Percentiles rank a stretch among this genome's conserved stretches.
Conservation (phyloP, 345 rosid species). For the Populus ilicifolia region DNA sequence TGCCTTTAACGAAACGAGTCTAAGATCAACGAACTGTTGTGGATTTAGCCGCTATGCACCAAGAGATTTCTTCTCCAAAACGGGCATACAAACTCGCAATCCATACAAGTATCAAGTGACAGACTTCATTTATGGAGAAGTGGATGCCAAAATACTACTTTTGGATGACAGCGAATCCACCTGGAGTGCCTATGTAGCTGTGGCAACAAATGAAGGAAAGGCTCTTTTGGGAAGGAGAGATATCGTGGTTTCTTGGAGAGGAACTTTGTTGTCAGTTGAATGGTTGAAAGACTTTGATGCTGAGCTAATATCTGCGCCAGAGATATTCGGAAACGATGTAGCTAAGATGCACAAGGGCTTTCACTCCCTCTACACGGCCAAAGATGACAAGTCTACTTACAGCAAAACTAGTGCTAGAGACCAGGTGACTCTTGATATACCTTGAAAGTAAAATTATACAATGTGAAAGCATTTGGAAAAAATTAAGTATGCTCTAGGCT, state of each 20-base stretch:
- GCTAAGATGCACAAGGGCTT: slow-evolving; percentile 46
- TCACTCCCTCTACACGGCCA: slow-evolving; percentile 45
- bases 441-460: background rate
- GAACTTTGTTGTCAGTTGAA: slow-evolving; percentile 40
- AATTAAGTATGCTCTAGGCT: no score
- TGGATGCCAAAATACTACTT: background rate
- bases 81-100: background rate
- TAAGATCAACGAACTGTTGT: slow-evolving; percentile 24
- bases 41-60: slow-evolving; percentile 29
- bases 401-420: slow-evolving; percentile 47
- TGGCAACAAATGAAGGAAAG: slow-evolving; percentile 47
- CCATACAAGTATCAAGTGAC: slow-evolving; percentile 38
- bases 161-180: slow-evolving; percentile 31
- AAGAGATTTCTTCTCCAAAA: slow-evolving; percentile 6
- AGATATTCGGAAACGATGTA: slow-evolving; percentile 7
- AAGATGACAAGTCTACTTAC: slow-evolving; percentile 36
- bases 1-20: slow-evolving; percentile 29
- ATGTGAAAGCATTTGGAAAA: background rate
- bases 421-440: slow-evolving; percentile 36
- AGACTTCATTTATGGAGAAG: slow-evolving; percentile 30
- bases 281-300: slow-evolving; percentile 43
- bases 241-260: slow-evolving; percentile 48
- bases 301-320: slow-evolving; percentile 27
- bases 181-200: slow-evolving; percentile 61
- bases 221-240: slow-evolving; percentile 49